Evolutionary conservation across 306 rosid genomes (phyloP).

Genomic region (Pyrus bretschneideri): DNA sequence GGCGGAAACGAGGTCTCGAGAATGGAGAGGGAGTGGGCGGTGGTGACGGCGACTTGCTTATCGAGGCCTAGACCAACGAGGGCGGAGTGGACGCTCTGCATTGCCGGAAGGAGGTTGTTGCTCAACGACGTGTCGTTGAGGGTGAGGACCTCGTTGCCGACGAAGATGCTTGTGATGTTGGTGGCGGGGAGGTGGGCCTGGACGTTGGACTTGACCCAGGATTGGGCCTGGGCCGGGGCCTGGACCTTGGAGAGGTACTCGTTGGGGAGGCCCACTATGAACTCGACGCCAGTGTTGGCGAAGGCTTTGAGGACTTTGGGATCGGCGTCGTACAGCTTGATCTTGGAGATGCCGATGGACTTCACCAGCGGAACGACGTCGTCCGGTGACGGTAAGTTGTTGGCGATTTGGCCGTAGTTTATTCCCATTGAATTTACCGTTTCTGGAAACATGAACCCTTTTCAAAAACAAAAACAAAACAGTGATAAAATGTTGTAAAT

Average conservation of each 20-base stretch:
- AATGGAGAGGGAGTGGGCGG: conserved; percentile 71
- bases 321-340: conserved; percentile 91
- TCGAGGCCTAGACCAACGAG: conserved; percentile 48
- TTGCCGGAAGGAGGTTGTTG: conserved; percentile 65
- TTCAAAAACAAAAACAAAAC: not conserved
- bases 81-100: conserved; percentile 76
- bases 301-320: conserved; percentile 69
- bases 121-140: conserved; percentile 71
- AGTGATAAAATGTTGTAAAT: not conserved
- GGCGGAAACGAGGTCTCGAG: conserved; percentile 84
- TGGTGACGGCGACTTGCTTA: conserved; percentile 62
- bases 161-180: conserved; percentile 73
- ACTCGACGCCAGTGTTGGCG: conserved; percentile 64
- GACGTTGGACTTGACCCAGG: conserved; percentile 74
- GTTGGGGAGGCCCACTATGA: conserved; percentile 76
- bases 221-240: conserved; percentile 51
- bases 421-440: conserved; percentile 56
- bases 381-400: conserved; percentile 72
- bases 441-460: conserved; percentile 25
- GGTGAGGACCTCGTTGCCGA: conserved; percentile 85
- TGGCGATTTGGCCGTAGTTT: conserved; percentile 90
- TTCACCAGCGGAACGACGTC: conserved; percentile 56
- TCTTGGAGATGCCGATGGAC: conserved; percentile 72
- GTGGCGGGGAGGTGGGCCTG: conserved; percentile 66
- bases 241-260: conserved; percentile 61